Percentiles rank a stretch among this genome's conserved stretches.
Conservation (phyloP, 2,329 filamentous ascomycete genomes). For the Aspergillus melleus region DNA sequence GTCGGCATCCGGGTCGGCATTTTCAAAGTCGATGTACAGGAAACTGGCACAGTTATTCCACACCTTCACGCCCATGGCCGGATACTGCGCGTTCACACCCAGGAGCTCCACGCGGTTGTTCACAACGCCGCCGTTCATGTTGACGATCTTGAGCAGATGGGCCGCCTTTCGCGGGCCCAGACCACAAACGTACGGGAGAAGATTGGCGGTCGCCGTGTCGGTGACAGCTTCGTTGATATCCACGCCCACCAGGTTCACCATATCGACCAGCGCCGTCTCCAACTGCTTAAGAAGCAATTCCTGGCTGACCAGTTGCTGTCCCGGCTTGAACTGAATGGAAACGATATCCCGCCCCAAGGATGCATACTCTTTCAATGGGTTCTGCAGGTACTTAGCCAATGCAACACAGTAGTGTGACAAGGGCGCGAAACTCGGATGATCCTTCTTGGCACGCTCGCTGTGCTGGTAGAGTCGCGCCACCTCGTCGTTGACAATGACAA, state of each 20-base stretch:
- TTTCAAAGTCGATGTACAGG: slow-evolving; percentile 83
- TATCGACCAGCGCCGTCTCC: slow-evolving; percentile 97
- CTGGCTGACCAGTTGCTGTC: slow-evolving; percentile 82
- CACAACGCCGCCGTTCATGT: slow-evolving; percentile 83
- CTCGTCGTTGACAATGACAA: slow-evolving; percentile 92
- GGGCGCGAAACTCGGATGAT: slow-evolving; percentile 77
- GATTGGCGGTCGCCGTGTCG: slow-evolving; percentile 78
- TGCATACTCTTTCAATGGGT: slow-evolving; percentile 94
- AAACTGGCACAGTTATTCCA: slow-evolving; percentile 98
- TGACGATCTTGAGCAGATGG: slow-evolving; percentile 82
- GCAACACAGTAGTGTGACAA: slow-evolving; percentile 87
- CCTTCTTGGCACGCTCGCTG: slow-evolving; percentile 73
- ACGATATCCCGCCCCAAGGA: slow-evolving; percentile 84
- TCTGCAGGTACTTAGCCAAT: slow-evolving; percentile 88
- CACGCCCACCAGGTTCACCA: slow-evolving; percentile 95
- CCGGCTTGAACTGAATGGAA: slow-evolving; percentile 84
- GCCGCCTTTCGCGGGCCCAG: slow-evolving; percentile 89
- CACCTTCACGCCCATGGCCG: slow-evolving; percentile 83
- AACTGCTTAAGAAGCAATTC: slow-evolving; percentile 84
- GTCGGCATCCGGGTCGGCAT: slow-evolving; percentile 77
- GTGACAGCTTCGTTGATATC: slow-evolving; percentile 89
- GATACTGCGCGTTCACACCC: slow-evolving; percentile 78
- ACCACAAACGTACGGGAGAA: slow-evolving; percentile 88
- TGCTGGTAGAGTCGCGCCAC: slow-evolving; percentile 95
- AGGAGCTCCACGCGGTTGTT: slow-evolving; percentile 83